phyloP scores from a whole-genome alignment of 2,329 filamentous ascomycete species.

The Alternaria infectoria region DNA sequence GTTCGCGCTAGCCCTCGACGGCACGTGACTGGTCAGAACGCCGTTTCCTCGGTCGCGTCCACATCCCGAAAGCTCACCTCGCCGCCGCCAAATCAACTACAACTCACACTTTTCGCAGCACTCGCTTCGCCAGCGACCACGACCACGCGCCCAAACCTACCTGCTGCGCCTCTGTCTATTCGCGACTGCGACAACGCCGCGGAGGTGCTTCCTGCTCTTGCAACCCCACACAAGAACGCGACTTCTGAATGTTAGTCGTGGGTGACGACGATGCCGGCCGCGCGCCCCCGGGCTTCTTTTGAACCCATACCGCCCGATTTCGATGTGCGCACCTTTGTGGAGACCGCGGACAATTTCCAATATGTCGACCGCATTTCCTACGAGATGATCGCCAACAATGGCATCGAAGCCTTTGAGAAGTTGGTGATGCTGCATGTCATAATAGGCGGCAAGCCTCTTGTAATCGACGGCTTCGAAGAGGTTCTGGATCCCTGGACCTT shows the following conservation, averaged over 20 bases:
- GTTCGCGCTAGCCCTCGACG: slow-evolving; percentile 17
- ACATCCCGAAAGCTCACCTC: not conserved
- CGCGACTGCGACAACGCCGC: slow-evolving; percentile 1
- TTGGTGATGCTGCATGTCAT: slow-evolving; percentile 85
- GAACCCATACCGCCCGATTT: slow-evolving; percentile 88
- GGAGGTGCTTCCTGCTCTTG: not conserved
- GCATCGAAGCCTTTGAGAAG: slow-evolving; percentile 81
- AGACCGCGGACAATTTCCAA: slow-evolving; percentile 81
- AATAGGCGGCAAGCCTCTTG: slow-evolving; percentile 81
- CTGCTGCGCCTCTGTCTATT: not conserved
- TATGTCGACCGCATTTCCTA: slow-evolving; percentile 82
- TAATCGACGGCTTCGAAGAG: slow-evolving; percentile 87
- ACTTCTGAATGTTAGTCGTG: slow-evolving; percentile 16
- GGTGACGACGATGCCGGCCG: slow-evolving; percentile 69
- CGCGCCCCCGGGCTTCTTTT: slow-evolving; percentile 85
- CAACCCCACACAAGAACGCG: not conserved
- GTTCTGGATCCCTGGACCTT: slow-evolving; percentile 79
- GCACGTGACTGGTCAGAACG: slow-evolving; percentile 16
- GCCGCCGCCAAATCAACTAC: not conserved
- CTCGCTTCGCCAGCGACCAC: not conserved
- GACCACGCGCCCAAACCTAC: not conserved
- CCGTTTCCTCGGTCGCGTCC: slow-evolving; percentile 4
- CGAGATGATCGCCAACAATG: slow-evolving; percentile 77
- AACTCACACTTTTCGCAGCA: not conserved
- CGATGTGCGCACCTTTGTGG: slow-evolving; percentile 76